These are phyloP conservation scores for Barnettozyma siamensis DNA, from an alignment of 805 yeast species.

Conservation along the genomic window DNA sequence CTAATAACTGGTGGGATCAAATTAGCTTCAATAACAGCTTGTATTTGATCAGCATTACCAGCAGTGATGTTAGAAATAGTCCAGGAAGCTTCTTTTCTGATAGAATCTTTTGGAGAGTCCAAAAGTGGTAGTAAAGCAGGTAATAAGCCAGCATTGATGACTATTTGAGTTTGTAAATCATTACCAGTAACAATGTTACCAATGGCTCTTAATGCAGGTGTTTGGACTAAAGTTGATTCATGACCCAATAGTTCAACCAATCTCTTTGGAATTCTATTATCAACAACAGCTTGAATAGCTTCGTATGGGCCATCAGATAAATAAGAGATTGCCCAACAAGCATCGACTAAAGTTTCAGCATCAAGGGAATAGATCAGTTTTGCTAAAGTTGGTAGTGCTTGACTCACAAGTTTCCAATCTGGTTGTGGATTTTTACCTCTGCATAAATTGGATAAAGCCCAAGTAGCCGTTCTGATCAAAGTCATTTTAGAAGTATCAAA, in stretches of 20 bases:
- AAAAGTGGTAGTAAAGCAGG: slow-evolving; percentile 78
- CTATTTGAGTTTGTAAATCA: slow-evolving; percentile 91
- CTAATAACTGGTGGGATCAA: slow-evolving; percentile 87
- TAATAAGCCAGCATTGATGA: slow-evolving; percentile 87
- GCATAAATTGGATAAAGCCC: slow-evolving; percentile 96
- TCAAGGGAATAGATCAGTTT: slow-evolving; percentile 87
- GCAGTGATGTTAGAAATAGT: slow-evolving; percentile 97
- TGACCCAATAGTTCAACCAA: slow-evolving; percentile 86
- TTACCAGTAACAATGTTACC: slow-evolving; percentile 98
- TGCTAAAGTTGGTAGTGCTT: slow-evolving; percentile 87
- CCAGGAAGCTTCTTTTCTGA: slow-evolving; percentile 98
- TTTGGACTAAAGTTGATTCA: slow-evolving; percentile 81
- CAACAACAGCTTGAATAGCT: slow-evolving; percentile 94
- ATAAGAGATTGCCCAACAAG: slow-evolving; percentile 98
- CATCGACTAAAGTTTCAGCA: slow-evolving; percentile 90
- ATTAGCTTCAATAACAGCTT: slow-evolving; percentile 93
- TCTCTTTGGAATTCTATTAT: slow-evolving; percentile 91
- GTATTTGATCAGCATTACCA: slow-evolving; percentile 92
- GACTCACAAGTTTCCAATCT: slow-evolving; percentile 82
- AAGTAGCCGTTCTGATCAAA: slow-evolving; percentile 93
- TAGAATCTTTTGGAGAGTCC: slow-evolving; percentile 80
- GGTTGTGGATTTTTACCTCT: slow-evolving; percentile 97
- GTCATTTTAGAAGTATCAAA: slow-evolving; percentile 80
- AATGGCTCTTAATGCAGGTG: slow-evolving; percentile 95
- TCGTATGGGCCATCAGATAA: slow-evolving; percentile 88